Evolutionary conservation across 1,284 basidiomycete species (phyloP).

Genomic region (Sporisorium scitamineum): DNA sequence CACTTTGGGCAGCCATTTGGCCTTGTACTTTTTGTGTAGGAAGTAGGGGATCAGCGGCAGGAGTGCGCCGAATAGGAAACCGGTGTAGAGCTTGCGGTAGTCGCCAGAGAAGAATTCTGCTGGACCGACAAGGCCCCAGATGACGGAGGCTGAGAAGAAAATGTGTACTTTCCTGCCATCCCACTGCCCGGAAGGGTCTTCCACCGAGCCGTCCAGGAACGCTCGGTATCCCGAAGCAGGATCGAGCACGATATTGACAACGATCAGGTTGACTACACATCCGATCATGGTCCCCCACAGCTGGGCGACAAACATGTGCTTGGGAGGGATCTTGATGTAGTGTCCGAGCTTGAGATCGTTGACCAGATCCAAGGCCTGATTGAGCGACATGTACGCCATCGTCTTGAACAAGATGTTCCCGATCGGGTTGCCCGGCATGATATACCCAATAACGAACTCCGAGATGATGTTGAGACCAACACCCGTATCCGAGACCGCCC

Average conservation of each 20-base stretch:
- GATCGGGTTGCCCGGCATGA: slow-evolving; percentile 73
- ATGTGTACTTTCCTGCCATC: slow-evolving; percentile 68
- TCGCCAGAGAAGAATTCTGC: slow-evolving; percentile 71
- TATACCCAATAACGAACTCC: slow-evolving; percentile 71
- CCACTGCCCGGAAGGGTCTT: slow-evolving; percentile 72
- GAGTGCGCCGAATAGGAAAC: slow-evolving; percentile 71
- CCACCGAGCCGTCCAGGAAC: slow-evolving; percentile 69
- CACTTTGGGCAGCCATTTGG: slow-evolving; percentile 62
- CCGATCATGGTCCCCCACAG: slow-evolving; percentile 72
- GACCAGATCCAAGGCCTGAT: slow-evolving; percentile 69
- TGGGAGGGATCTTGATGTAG: slow-evolving; percentile 69
- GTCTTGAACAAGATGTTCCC: slow-evolving; percentile 70
- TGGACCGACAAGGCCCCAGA: slow-evolving; percentile 72
- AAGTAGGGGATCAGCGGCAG: slow-evolving; percentile 70
- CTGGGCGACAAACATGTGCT: slow-evolving; percentile 72
- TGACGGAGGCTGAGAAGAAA: slow-evolving; percentile 71
- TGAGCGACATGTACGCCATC: slow-evolving; percentile 71
- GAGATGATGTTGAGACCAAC: slow-evolving; percentile 71
- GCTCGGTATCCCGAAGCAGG: slow-evolving; percentile 61
- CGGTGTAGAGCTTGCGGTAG: slow-evolving; percentile 69
- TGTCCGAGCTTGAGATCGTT: slow-evolving; percentile 72
- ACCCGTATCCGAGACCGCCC: slow-evolving; percentile 72
- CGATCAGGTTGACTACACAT: slow-evolving; percentile 70
- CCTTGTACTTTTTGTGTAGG: slow-evolving; percentile 70
- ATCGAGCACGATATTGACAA: slow-evolving; percentile 70